Evolutionary conservation across 1,284 basidiomycete species (phyloP).

Genomic region (Sanghuangporus sanghuang): DNA sequence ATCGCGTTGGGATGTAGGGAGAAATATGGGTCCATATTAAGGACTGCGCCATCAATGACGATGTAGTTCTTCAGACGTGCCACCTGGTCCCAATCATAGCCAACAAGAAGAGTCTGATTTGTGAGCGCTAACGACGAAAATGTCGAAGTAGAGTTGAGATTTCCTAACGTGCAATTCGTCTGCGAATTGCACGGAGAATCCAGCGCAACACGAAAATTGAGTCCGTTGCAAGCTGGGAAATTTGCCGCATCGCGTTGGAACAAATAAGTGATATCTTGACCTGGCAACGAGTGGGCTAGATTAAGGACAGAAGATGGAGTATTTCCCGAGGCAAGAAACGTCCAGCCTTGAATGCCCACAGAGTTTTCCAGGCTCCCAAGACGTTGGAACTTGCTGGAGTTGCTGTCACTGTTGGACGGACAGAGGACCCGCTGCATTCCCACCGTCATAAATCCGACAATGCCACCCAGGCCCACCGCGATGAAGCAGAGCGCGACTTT

Average conservation of each 20-base stretch:
- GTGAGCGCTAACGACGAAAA: constrained; percentile 55
- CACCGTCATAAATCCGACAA: constrained; percentile 91
- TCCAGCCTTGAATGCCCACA: constrained; percentile 74
- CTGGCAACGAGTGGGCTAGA: constrained; percentile 58
- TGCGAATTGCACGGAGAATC: constrained; percentile 65
- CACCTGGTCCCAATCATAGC: constrained; percentile 88
- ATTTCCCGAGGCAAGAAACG: constrained; percentile 67
- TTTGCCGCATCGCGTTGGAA: constrained; percentile 68
- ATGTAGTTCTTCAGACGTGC: constrained; percentile 64
- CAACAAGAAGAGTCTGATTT: constrained; percentile 64
- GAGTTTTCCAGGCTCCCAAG: constrained; percentile 55
- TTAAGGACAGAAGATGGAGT: constrained; percentile 46
- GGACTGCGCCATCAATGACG: constrained; percentile 89
- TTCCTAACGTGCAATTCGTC: constrained; percentile 58
- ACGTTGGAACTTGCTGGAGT: constrained; percentile 63
- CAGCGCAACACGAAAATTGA: constrained; percentile 63
- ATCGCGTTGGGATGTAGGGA: constrained; percentile 65
- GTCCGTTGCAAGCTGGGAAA: constrained; percentile 58
- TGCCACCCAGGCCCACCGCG: constrained; percentile 71
- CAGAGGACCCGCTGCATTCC: constrained; percentile 92
- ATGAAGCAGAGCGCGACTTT: constrained; percentile 93
- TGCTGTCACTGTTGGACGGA: constrained; percentile 56
- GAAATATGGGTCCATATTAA: constrained; percentile 91
- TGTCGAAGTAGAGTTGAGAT: constrained; percentile 52
- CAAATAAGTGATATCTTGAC: constrained; percentile 84